Evolutionary conservation across 1,284 basidiomycete genomes (phyloP), one percentile per base, ranked within the genome.

Genomic region (Leccinum ponderosum): DNA sequence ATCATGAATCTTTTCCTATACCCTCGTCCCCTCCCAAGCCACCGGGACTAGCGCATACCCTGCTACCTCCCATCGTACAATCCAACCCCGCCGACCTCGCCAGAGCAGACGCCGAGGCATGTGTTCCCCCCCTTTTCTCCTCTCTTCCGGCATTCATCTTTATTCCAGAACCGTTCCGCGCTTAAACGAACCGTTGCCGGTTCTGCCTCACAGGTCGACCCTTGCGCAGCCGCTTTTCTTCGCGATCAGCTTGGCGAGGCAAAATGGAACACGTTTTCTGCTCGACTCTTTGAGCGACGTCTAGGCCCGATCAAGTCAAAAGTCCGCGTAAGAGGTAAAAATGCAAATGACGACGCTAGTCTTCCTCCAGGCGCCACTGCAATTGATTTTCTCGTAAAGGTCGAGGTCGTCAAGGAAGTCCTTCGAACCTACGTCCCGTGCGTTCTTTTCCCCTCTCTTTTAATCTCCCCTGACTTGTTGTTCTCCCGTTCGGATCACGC

Each of bases 301-400:
- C 70, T 81, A 3, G 74, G 78, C 29, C 73, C 70, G 51, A 69
- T 76, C 64, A 77, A 75, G 67, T 69, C 73, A 59, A 76, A 75
- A 69, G 59, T 73, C 62, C 70, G 71, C 51, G 62, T 65, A 56
- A 72, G 70, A 64, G 68, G 63, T 27, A 76, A 75, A 65, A 69
- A 68, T 37, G 29, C 64, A 37, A 65, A 63, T 58, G 72, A 73
- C 55, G 71, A 73, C 25, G 52, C 71, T 35, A 67, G 56, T 59
- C 65, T 68, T 7, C 68, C 59, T 6, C 65, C 70, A 7, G 77
- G 78, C 22, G 80, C 80, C 48, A 79, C 77, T 33, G 80, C 77
- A 48, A 77, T 83, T 56, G 81, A 83, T 62, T 83, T 82, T 68
- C 79, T 82, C 55, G 76, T 83, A 70, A 82, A 82, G 69, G 81